Conservation (phyloP, 495 filamentous ascomycete species). For the Parathielavia hyrcaniae region DNA sequence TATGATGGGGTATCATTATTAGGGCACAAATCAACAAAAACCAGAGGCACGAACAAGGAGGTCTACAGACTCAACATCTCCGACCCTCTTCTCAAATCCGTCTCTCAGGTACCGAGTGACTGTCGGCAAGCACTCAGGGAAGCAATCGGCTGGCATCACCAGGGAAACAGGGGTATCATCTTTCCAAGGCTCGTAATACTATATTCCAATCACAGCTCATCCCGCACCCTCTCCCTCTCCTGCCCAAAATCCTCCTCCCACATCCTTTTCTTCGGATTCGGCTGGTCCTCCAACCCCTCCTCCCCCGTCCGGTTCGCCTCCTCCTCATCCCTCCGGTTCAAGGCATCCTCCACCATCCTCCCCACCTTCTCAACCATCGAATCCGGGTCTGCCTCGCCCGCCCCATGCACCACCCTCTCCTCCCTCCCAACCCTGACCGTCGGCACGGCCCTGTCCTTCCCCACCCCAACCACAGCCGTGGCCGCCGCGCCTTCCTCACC, state of each 20-base stretch:
- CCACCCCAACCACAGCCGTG: conserved; percentile 35
- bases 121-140: no score
- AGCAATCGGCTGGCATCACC: no score
- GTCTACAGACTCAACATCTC: no score
- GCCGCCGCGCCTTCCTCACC: conserved; percentile 16
- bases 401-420: conserved; percentile 10
- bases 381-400: conserved; percentile 24
- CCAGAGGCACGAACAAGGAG: no score
- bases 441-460: conserved; percentile 45
- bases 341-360: conserved; percentile 44
- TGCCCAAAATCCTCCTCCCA: conserved; percentile 52
- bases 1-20: background rate
- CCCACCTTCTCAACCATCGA: conserved; percentile 45
- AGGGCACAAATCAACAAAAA: background rate
- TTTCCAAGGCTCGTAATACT: background rate
- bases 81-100: no score
- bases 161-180: conserved; percentile 7
- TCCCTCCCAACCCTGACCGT: conserved; percentile 33
- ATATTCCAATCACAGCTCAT: conserved; percentile 34
- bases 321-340: conserved; percentile 17
- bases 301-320: conserved; percentile 15
- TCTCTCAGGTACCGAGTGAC: no score
- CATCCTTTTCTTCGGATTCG: conserved; percentile 68
- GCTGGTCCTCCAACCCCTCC: conserved; percentile 37
- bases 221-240: conserved; percentile 20